Evolutionary conservation across 2,329 filamentous ascomycete species (phyloP).

Genomic region (Fusarium heterosporum): DNA sequence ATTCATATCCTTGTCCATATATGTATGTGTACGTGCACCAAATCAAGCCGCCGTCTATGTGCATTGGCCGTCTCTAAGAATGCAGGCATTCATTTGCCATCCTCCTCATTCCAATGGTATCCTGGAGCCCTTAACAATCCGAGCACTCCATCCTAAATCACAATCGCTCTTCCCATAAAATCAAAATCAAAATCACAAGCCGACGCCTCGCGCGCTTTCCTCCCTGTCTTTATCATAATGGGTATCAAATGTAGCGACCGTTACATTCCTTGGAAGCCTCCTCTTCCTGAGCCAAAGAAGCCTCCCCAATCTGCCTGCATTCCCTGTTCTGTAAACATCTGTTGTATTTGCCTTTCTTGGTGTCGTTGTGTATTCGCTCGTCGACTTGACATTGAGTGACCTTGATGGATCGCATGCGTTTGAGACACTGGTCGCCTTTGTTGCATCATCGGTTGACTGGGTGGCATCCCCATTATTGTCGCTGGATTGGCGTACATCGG

Average conservation of each 20-base stretch:
- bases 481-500: constrained; percentile 57
- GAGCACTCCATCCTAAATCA: constrained; percentile 38
- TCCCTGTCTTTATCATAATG: constrained; percentile 49
- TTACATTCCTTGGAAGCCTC: constrained; percentile 59
- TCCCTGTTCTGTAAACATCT: constrained; percentile 62
- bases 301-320: constrained; percentile 61
- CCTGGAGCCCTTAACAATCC: constrained; percentile 15
- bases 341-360: constrained; percentile 59
- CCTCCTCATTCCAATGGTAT: constrained; percentile 21
- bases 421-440: constrained; percentile 41
- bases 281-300: constrained; percentile 59
- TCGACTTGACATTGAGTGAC: constrained; percentile 41
- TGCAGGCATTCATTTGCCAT: constrained; percentile 24
- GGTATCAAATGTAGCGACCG: constrained; percentile 54
- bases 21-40: constrained; percentile 33
- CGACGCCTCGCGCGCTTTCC: constrained; percentile 45
- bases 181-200: constrained; percentile 40
- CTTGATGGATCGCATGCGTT: constrained; percentile 43
- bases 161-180: constrained; percentile 40
- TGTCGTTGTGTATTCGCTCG: constrained; percentile 47
- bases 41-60: constrained; percentile 34
- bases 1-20: constrained; percentile 18
- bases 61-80: constrained; percentile 35
- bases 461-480: constrained; percentile 57
- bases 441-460: constrained; percentile 48